Conservation (phyloP, 1,284 basidiomycete species). For the Trametes hirsuta region DNA sequence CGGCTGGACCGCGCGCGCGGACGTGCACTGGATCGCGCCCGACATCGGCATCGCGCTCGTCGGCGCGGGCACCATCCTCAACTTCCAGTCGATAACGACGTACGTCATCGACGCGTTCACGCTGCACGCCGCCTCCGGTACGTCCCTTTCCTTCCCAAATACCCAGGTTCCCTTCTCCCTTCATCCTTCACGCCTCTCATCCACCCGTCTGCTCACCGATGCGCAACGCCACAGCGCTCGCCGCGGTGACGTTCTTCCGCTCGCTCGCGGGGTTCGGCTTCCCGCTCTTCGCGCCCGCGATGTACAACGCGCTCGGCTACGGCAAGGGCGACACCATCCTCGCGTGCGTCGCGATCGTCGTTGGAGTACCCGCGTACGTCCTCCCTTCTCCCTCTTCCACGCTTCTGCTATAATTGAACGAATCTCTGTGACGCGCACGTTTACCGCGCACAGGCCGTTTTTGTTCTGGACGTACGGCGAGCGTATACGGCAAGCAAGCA, state of each 20-base stretch:
- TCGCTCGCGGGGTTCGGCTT: conserved; percentile 68
- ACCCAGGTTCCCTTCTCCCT: conserved; percentile 15
- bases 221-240: conserved; percentile 47
- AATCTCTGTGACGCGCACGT: not conserved
- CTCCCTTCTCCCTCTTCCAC: conserved; percentile 14
- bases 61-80: conserved; percentile 56
- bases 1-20: conserved; percentile 65
- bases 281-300: conserved; percentile 67
- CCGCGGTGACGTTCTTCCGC: conserved; percentile 58
- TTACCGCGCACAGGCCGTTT: conserved; percentile 43
- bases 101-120: conserved; percentile 73
- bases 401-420: not conserved
- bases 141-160: conserved; percentile 20
- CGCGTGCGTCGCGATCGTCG: conserved; percentile 52
- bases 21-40: conserved; percentile 66
- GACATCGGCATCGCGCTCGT: conserved; percentile 64
- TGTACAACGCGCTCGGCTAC: conserved; percentile 65
- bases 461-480: conserved; percentile 58
- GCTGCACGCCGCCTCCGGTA: conserved; percentile 64
- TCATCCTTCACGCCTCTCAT: not conserved
- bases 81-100: conserved; percentile 61
- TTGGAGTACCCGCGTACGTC: conserved; percentile 69
- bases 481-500: conserved; percentile 43
- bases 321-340: conserved; percentile 69
- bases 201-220: conserved; percentile 6